A percentile compares a stretch with the other conserved stretches of the same genome.
These are phyloP conservation scores for Cerrena zonata DNA, from an alignment of 1,284 basidiomycete genomes.

Conservation along the genomic window DNA sequence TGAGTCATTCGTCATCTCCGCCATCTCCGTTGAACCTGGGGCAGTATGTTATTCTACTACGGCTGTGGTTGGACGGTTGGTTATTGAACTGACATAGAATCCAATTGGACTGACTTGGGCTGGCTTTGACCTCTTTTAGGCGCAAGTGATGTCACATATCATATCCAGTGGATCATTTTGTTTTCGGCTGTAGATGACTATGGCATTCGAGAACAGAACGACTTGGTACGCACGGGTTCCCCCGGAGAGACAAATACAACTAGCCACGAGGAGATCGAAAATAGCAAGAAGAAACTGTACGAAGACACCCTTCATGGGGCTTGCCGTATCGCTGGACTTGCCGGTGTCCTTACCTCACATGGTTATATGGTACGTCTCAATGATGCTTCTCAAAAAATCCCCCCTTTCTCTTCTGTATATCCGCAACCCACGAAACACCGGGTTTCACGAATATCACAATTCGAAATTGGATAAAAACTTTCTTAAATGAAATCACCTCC, in stretches of 20 bases:
- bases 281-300: constrained; percentile 60
- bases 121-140: constrained; percentile 33
- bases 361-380: constrained; percentile 72
- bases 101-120: not conserved
- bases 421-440: too few relatives aligned
- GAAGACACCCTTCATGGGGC: constrained; percentile 82
- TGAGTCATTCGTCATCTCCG: constrained; percentile 32
- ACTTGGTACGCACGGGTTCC: constrained; percentile 34
- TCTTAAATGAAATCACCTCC: too few relatives aligned
- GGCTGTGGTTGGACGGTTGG: too few relatives aligned
- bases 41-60: too few relatives aligned
- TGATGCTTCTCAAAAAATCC: constrained; percentile 10
- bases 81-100: too few relatives aligned
- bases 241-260: constrained; percentile 30
- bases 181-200: constrained; percentile 79
- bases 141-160: constrained; percentile 83
- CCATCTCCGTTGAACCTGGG: too few relatives aligned
- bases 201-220: constrained; percentile 70
- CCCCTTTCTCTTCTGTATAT: too few relatives aligned
- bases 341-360: constrained; percentile 75
- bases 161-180: constrained; percentile 81
- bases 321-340: constrained; percentile 78
- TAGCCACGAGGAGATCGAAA: constrained; percentile 48
- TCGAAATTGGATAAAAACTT: too few relatives aligned
- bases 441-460: too few relatives aligned